Base-by-base conservation (phyloP, 83 land plant species). In the Isoetes engelmannii region DNA sequence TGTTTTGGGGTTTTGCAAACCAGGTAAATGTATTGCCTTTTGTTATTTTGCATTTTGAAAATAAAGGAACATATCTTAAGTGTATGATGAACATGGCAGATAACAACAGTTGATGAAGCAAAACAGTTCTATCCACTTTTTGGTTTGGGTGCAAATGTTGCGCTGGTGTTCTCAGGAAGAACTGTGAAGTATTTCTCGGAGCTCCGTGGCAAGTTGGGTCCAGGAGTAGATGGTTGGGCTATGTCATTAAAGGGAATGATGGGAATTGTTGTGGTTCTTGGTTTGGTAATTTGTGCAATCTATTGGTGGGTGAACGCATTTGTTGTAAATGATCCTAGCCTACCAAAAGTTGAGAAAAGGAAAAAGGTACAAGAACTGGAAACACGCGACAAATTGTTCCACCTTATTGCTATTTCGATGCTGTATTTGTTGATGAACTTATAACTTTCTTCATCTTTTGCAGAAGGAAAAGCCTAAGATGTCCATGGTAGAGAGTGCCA, bases 1-100 rank as follows among this genome's bases (percentile, higher is more conserved):
- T 96, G 54, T 96, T 96, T 60, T 96, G 99, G 99, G 99, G 99
- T 0, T 92, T 92, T 79, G 99, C 99, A 42, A 96, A 96, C 80
- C 97, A 96, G 99, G 99, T 94, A 60, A n/a, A n/a, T n/a, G n/a
- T 60, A 48, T 6, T 18, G 21, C n/a, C 5, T 28, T 47, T 44
- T 44, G 5, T 18, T 69, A 55, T 54, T 57, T 48, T 13, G 6
- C 17, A 8, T 47, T 4, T 58, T 28, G 68, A 6, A 66, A 6
- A 20, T 6, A 10, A 5, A n/a, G 69, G 44, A 7, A 5, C 21
- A 13, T 8, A 5, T 17, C 2, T 43, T 68, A 49, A 44, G 49
- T 43, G 72, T 4, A 4, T 49, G 10, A n/a, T 65, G 57, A 44
- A 6, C 44, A 17, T 53, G 76, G 79, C 92, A 96, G 99, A 96